Conservation (phyloP, 768 basidiomycete species). For the Phaffia australis region DNA sequence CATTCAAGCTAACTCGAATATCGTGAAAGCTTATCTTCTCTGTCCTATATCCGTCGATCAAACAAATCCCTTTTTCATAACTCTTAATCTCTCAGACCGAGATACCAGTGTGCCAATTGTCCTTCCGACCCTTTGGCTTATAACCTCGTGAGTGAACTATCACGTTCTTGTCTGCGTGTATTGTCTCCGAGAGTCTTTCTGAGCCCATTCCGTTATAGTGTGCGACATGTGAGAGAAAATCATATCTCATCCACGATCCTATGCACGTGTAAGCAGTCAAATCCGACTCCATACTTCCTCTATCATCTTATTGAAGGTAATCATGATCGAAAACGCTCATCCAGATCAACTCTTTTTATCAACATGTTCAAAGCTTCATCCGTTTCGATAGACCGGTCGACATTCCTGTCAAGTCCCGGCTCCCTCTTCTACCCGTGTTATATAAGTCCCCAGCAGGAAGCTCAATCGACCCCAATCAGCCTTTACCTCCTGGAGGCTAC, state of each 20-base stretch:
- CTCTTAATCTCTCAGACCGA: constrained; percentile 42
- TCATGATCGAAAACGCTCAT: too few relatives aligned
- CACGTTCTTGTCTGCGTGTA: not conserved
- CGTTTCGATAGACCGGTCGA: constrained; percentile 73
- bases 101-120: constrained; percentile 87
- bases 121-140: constrained; percentile 59
- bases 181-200: not conserved
- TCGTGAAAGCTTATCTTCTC: too few relatives aligned
- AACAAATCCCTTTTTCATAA: too few relatives aligned
- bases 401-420: constrained; percentile 46
- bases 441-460: constrained; percentile 16
- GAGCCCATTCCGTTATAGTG: constrained; percentile 47
- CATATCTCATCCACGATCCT: constrained; percentile 69
- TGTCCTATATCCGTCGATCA: too few relatives aligned
- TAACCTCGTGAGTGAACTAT: constrained; percentile 52
- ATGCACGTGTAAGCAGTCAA: constrained; percentile 46
- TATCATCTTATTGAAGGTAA: too few relatives aligned
- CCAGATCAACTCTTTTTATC: too few relatives aligned
- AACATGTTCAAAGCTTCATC: constrained; percentile 48
- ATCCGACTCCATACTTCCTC: too few relatives aligned
- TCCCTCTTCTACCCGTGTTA: constrained; percentile 54
- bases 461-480: constrained; percentile 28
- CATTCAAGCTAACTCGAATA: too few relatives aligned
- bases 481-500: constrained; percentile 24
- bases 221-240: constrained; percentile 61